A percentile compares a stretch with the other conserved stretches of the same genome.
These are phyloP conservation scores for Botrytis galanthina DNA, from an alignment of 2,329 filamentous ascomycete genomes.

Conservation along the genomic window DNA sequence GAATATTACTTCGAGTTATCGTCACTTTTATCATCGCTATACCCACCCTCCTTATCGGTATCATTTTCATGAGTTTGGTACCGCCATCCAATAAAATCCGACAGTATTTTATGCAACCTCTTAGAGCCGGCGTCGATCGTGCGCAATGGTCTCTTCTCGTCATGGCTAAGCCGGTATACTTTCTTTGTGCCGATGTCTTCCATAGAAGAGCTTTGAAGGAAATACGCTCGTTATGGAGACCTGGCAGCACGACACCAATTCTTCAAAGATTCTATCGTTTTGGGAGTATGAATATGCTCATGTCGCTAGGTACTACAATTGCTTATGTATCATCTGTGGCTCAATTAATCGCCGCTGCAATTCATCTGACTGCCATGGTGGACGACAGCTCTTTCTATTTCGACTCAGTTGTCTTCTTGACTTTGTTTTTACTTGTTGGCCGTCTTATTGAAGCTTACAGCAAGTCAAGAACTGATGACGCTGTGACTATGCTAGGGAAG, in stretches of 20 bases:
- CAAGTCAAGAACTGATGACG: slow-evolving; percentile 86
- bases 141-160: slow-evolving; percentile 78
- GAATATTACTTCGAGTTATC: slow-evolving; percentile 67
- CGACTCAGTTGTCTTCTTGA: slow-evolving; percentile 89
- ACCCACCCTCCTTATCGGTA: slow-evolving; percentile 82
- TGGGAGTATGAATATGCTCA: slow-evolving; percentile 94
- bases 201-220: slow-evolving; percentile 78
- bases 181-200: slow-evolving; percentile 83
- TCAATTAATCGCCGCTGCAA: slow-evolving; percentile 67
- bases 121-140: slow-evolving; percentile 68
- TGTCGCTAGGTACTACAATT: slow-evolving; percentile 83
- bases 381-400: slow-evolving; percentile 68
- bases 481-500: slow-evolving; percentile 74
- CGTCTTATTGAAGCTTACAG: slow-evolving; percentile 84
- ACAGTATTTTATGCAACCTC: slow-evolving; percentile 70
- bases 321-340: slow-evolving; percentile 82
- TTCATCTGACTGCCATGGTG: slow-evolving; percentile 40
- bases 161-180: slow-evolving; percentile 81
- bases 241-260: slow-evolving; percentile 68
- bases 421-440: slow-evolving; percentile 76
- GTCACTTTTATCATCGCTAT: slow-evolving; percentile 69
- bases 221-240: slow-evolving; percentile 72
- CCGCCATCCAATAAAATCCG: slow-evolving; percentile 56
- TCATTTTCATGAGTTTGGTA: slow-evolving; percentile 86
- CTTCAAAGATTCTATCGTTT: slow-evolving; percentile 83